Evolutionary conservation across 2,329 filamentous ascomycete species (phyloP).

Genomic region (Juglanconis oblonga): DNA sequence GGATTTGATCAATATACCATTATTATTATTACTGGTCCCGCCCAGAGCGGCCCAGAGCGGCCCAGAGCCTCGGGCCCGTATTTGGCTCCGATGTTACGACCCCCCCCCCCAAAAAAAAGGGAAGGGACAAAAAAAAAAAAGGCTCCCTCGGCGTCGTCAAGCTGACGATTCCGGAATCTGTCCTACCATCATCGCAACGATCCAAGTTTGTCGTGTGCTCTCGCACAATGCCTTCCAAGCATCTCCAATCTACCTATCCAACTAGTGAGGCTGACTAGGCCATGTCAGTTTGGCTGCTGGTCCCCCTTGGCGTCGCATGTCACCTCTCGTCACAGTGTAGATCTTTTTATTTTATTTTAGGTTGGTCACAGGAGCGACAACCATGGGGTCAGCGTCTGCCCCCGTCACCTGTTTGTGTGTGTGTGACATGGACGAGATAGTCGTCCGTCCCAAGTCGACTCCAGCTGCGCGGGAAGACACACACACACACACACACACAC

Average conservation of each 20-base stretch:
- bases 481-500: too few species aligned
- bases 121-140: too few species aligned
- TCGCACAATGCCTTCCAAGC: too few species aligned
- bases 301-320: background rate
- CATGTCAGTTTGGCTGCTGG: background rate
- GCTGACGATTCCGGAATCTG: background rate
- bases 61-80: background rate
- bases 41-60: too few species aligned
- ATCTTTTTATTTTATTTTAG: background rate
- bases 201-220: too few species aligned
- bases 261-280: too few species aligned
- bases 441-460: background rate
- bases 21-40: too few species aligned
- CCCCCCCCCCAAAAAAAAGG: accelerated
- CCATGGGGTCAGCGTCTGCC: background rate
- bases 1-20: background rate
- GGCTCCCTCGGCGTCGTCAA: background rate
- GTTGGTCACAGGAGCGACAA: background rate
- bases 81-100: background rate
- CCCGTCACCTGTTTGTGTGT: background rate
- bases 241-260: background rate
- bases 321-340: background rate
- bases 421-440: background rate
- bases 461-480: background rate
- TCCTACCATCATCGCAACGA: background rate